A percentile compares a stretch with the other conserved stretches of the same genome.
These are phyloP conservation scores for Epichloe gansuensis DNA, from an alignment of 2,329 filamentous ascomycete genomes.

Conservation along the genomic window DNA sequence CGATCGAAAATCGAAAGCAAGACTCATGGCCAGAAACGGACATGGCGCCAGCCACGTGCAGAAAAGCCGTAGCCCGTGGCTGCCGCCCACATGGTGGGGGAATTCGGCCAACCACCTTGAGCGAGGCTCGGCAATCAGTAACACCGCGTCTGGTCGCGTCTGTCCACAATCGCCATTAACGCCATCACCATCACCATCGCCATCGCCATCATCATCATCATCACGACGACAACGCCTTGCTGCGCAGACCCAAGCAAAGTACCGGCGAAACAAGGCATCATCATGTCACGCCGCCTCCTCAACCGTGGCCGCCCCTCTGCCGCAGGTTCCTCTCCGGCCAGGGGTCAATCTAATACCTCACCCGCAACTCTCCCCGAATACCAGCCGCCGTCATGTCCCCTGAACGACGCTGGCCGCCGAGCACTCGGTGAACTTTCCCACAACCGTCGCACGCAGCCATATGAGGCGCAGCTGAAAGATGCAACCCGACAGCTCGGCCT, in stretches of 20 bases:
- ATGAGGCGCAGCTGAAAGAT: constrained; percentile 33
- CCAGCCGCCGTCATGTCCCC: constrained; percentile 33
- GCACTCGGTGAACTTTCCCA: constrained; percentile 30
- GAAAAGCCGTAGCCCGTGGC: background rate
- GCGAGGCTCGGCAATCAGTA: background rate
- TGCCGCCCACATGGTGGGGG: background rate
- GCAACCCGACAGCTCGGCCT: constrained; percentile 30
- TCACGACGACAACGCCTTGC: background rate
- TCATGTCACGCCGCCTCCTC: constrained; percentile 23
- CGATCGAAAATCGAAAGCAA: background rate
- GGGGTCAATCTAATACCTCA: background rate
- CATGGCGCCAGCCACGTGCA: background rate
- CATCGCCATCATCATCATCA: constrained; percentile 1
- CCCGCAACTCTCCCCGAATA: constrained; percentile 32
- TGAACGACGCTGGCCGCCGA: constrained; percentile 26
- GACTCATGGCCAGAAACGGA: background rate
- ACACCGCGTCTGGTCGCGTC: constrained; percentile 2
- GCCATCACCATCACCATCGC: background rate
- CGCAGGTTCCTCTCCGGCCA: constrained; percentile 4
- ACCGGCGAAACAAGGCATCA: background rate
- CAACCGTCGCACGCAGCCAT: constrained; percentile 26
- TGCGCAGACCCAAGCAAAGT: background rate
- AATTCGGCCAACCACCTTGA: background rate
- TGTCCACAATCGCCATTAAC: background rate
- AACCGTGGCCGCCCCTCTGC: constrained; percentile 13